phyloP scores from a whole-genome alignment of 2,329 filamentous ascomycete species.

The Teratosphaeria destructans region DNA sequence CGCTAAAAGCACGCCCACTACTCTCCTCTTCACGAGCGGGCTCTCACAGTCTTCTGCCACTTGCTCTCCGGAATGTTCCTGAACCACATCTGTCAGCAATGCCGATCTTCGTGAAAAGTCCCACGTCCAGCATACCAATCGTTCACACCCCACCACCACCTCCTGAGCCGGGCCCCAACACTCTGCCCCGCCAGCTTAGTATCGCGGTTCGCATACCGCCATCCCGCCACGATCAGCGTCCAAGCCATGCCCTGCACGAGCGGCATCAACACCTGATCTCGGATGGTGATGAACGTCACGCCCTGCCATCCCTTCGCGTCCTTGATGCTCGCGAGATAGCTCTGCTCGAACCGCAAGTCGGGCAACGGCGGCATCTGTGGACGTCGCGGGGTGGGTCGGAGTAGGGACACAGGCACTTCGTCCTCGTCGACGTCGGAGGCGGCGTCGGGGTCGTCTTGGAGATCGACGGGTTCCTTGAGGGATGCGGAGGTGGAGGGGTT shows the following conservation, averaged over 20 bases:
- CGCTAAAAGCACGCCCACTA: background rate
- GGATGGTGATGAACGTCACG: constrained; percentile 71
- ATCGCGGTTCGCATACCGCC: constrained; percentile 79
- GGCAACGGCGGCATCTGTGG: constrained; percentile 57
- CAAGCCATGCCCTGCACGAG: constrained; percentile 82
- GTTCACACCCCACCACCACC: constrained; percentile 95
- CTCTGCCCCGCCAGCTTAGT: constrained; percentile 67
- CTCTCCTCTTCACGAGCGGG: background rate
- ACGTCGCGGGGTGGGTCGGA: constrained; percentile 45
- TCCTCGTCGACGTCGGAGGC: constrained; percentile 46
- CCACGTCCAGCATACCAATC: constrained; percentile 52
- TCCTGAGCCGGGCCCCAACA: constrained; percentile 63
- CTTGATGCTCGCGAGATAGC: constrained; percentile 83
- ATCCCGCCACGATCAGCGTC: constrained; percentile 73
- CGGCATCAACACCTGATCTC: constrained; percentile 87
- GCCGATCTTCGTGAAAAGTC: background rate
- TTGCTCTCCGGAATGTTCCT: background rate
- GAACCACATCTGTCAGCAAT: background rate
- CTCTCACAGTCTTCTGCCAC: background rate
- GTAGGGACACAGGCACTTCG: constrained; percentile 58
- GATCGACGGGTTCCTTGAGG: constrained; percentile 49
- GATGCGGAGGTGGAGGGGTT: constrained; percentile 71
- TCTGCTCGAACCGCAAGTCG: constrained; percentile 94
- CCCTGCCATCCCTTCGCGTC: constrained; percentile 68
- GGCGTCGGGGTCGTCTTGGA: constrained; percentile 28